Conservation (phyloP, 1,139 yeast species). For the Sugiyamaella japonica region DNA sequence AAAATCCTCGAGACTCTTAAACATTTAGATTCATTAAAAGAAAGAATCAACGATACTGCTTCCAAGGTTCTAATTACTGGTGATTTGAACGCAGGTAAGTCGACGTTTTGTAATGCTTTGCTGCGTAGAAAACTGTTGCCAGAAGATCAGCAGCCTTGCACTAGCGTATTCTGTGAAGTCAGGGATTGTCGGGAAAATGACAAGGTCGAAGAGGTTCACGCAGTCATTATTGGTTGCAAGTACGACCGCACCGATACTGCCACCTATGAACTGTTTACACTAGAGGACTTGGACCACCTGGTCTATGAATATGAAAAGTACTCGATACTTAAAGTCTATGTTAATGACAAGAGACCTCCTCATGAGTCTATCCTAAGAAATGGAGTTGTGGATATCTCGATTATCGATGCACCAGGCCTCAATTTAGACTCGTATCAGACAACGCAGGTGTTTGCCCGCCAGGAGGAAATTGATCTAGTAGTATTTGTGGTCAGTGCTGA, state of each 20-base stretch:
- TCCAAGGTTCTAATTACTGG: conserved; percentile 97
- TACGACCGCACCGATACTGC: conserved; percentile 64
- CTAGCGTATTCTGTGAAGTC: conserved; percentile 94
- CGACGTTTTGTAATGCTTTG: conserved; percentile 91
- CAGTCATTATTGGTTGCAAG: conserved; percentile 63
- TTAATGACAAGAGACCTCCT: conserved; percentile 68
- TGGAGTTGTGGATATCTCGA: conserved; percentile 87
- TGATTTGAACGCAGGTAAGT: conserved; percentile 94
- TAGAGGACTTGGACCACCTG: conserved; percentile 62
- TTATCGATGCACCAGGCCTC: conserved; percentile 96
- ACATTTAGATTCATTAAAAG: conserved; percentile 72
- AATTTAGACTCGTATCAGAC: conserved; percentile 94
- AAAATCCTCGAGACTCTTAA: conserved; percentile 59
- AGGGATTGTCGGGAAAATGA: conserved; percentile 77
- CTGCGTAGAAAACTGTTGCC: conserved; percentile 78
- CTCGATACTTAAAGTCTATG: conserved; percentile 74
- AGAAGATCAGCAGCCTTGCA: conserved; percentile 97
- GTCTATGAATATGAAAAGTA: conserved; percentile 76
- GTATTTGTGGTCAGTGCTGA: conserved; percentile 96
- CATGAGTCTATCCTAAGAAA: conserved; percentile 76
- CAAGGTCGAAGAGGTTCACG: conserved; percentile 88
- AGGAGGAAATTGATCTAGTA: conserved; percentile 95
- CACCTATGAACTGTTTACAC: conserved; percentile 58
- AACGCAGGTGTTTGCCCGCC: conserved; percentile 91
- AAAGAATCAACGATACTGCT: conserved; percentile 85